phyloP scores from a whole-genome alignment of 176 grass and related monocot species.

The Raddia guianensis region DNA sequence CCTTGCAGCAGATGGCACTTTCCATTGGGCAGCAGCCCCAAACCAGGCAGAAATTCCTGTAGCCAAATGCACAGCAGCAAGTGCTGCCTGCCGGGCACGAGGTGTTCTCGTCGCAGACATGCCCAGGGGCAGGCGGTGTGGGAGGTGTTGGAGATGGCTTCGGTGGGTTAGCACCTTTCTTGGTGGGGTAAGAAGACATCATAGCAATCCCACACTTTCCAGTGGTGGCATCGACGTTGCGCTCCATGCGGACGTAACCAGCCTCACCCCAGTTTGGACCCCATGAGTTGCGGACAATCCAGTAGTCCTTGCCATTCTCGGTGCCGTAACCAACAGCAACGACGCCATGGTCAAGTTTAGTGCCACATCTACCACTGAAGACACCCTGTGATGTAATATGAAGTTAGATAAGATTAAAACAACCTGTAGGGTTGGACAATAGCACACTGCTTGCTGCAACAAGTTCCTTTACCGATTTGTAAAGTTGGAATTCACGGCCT shows the following conservation, averaged over 20 bases:
- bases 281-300: conserved; percentile 98
- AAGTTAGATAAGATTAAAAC: neutral
- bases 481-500: conserved; percentile 74
- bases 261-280: conserved; percentile 75
- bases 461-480: conserved; percentile 59
- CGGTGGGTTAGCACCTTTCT: conserved; percentile 72
- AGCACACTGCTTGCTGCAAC: neutral
- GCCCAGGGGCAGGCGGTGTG: conserved; percentile 56
- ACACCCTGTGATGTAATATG: conserved; percentile 57
- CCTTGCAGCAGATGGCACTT: conserved; percentile 82
- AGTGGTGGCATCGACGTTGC: conserved; percentile 46
- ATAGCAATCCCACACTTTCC: conserved; percentile 94
- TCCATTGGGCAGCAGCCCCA: conserved; percentile 84
- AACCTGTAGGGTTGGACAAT: neutral
- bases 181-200: conserved; percentile 81
- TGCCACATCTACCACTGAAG: conserved; percentile 74
- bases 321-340: conserved; percentile 81
- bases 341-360: conserved; percentile 73
- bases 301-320: conserved; percentile 80
- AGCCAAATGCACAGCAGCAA: conserved; percentile 75
- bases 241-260: conserved; percentile 84
- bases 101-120: conserved; percentile 50
- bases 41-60: conserved; percentile 58
- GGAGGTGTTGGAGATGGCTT: conserved; percentile 63
- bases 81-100: conserved; percentile 60